Percentiles rank a stretch among this genome's conserved stretches.
These are phyloP conservation scores for Metarhizium brunneum DNA, from an alignment of 2,329 filamentous ascomycete genomes.

Conservation along the genomic window DNA sequence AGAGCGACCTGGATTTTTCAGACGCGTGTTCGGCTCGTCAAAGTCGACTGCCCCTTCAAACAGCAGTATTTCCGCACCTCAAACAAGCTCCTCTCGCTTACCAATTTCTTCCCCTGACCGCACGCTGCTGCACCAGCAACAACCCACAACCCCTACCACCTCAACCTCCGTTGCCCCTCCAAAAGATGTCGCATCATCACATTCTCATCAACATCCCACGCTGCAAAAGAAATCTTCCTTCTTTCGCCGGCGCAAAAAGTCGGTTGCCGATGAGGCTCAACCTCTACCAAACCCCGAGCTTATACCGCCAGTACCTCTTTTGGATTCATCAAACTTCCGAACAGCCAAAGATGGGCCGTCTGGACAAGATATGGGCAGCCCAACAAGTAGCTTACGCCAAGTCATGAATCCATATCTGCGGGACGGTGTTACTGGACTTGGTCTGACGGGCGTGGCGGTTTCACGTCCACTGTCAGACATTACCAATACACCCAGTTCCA, in stretches of 20 bases:
- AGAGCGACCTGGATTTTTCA: constrained; percentile 81
- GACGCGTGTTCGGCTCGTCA: constrained; percentile 75
- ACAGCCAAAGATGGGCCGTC: constrained; percentile 19
- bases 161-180: constrained; percentile 37
- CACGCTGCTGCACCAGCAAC: constrained; percentile 26
- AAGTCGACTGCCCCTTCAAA: constrained; percentile 31
- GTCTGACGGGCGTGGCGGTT: constrained; percentile 12
- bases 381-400: constrained; percentile 71
- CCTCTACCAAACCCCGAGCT: constrained; percentile 43
- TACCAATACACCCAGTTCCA: constrained; percentile 12
- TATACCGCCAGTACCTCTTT: constrained; percentile 28
- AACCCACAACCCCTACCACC: constrained; percentile 23
- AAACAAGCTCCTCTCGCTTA: constrained; percentile 4
- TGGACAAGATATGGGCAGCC: constrained; percentile 40
- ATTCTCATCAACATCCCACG: constrained; percentile 38
- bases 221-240: constrained; percentile 91
- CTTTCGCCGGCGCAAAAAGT: constrained; percentile 90
- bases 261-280: constrained; percentile 60
- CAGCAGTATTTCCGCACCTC: neutral
- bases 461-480: constrained; percentile 15
- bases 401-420: constrained; percentile 78
- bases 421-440: constrained; percentile 18
- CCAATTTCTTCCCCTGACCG: constrained; percentile 22
- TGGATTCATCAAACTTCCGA: constrained; percentile 24
- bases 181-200: constrained; percentile 33